A percentile compares a stretch with the other conserved stretches of the same genome.
Conservation (phyloP, 139 green algal species). For the Asterochloris erici region DNA sequence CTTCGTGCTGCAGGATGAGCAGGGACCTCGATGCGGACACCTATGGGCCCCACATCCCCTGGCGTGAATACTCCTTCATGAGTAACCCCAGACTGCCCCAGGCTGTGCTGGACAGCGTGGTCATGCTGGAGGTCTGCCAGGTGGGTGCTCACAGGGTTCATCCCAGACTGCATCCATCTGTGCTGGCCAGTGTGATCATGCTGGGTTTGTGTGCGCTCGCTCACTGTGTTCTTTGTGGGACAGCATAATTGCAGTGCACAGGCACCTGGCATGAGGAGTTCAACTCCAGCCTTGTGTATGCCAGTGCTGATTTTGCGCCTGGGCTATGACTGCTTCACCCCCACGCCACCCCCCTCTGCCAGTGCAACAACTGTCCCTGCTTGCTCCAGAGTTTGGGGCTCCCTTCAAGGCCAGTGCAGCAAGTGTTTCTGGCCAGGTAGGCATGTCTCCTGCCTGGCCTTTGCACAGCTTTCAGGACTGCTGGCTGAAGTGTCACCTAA, state of each 20-base stretch:
- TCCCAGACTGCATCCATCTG: neutral
- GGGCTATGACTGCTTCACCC: too few species aligned
- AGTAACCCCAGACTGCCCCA: constrained; percentile 49
- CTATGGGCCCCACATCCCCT: constrained; percentile 28
- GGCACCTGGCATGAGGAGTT: neutral
- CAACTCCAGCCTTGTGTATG: neutral
- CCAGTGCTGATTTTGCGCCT: too few species aligned
- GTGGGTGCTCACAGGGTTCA: neutral
- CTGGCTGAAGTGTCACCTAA: too few species aligned
- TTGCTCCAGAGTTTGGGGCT: too few species aligned
- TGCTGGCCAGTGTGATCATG: neutral
- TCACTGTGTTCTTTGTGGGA: neutral
- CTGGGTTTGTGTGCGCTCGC: neutral
- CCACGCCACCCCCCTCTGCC: too few species aligned
- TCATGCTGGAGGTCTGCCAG: constrained; percentile 42
- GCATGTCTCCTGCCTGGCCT: too few species aligned
- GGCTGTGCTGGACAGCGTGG: constrained; percentile 7
- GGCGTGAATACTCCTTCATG: constrained; percentile 59
- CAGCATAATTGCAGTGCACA: neutral
- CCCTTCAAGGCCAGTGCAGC: too few species aligned
- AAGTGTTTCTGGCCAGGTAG: too few species aligned
- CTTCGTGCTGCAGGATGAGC: constrained; percentile 20
- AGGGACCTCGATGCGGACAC: constrained; percentile 12
- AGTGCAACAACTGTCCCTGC: too few species aligned
- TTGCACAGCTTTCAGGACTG: too few species aligned